Evolutionary conservation across 805 yeast genomes (phyloP).

Genomic region (Nakazawaea sp.): DNA sequence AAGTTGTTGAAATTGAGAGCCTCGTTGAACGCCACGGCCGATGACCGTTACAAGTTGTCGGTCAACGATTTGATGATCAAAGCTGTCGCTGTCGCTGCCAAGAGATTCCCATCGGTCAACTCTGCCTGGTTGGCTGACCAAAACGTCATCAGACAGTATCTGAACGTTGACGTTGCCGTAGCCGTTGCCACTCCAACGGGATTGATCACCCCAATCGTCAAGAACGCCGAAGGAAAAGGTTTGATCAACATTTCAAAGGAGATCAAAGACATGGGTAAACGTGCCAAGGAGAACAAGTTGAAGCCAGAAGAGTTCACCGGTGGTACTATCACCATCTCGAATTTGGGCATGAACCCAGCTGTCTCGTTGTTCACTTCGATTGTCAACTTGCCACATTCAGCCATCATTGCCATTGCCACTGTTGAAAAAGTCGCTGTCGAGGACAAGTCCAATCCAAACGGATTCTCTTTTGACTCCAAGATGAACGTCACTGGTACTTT

Average conservation of each 20-base stretch:
- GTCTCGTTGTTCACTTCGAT: slow-evolving; percentile 91
- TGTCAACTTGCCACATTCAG: slow-evolving; percentile 95
- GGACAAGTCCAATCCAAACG: slow-evolving; percentile 84
- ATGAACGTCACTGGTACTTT: slow-evolving; percentile 93
- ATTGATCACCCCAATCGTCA: slow-evolving; percentile 91
- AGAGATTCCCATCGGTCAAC: slow-evolving; percentile 90
- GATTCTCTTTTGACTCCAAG: slow-evolving; percentile 87
- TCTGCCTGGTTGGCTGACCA: slow-evolving; percentile 87
- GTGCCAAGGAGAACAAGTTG: slow-evolving; percentile 92
- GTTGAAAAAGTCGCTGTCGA: slow-evolving; percentile 88
- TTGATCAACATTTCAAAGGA: slow-evolving; percentile 72
- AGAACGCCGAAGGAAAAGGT: slow-evolving; percentile 83
- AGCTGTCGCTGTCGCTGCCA: slow-evolving; percentile 87
- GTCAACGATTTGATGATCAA: slow-evolving; percentile 92
- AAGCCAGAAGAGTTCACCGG: slow-evolving; percentile 98
- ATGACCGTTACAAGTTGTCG: slow-evolving; percentile 84
- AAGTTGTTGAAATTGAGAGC: slow-evolving; percentile 90
- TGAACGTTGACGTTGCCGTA: slow-evolving; percentile 90
- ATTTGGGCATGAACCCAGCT: slow-evolving; percentile 98
- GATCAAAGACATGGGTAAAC: slow-evolving; percentile 89
- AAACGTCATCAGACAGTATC: slow-evolving; percentile 88
- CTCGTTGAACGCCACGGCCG: slow-evolving; percentile 76
- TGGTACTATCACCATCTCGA: slow-evolving; percentile 97
- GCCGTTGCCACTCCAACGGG: slow-evolving; percentile 99
- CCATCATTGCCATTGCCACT: slow-evolving; percentile 93